These are phyloP conservation scores for Aspergillus sp. DNA, from an alignment of 2,329 filamentous ascomycete species.

Conservation along the genomic window DNA sequence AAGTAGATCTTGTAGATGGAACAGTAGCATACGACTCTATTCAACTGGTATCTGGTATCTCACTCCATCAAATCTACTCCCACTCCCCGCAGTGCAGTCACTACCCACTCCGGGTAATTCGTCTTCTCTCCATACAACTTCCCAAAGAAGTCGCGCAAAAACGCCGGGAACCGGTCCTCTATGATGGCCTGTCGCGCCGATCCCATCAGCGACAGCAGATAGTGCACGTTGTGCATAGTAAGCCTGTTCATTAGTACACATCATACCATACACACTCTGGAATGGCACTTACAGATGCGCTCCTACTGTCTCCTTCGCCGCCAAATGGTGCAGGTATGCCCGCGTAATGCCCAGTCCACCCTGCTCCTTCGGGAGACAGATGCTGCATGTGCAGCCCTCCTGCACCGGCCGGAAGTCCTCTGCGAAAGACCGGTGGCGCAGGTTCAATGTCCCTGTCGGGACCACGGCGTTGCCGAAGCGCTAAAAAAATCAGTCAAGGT, in stretches of 20 bases:
- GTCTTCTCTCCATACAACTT: conserved; percentile 67
- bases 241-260: conserved; percentile 54
- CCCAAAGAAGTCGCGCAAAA: conserved; percentile 76
- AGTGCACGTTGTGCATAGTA: conserved; percentile 95
- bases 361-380: conserved; percentile 67
- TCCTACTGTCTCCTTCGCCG: conserved; percentile 91
- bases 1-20: background rate
- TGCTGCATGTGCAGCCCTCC: conserved; percentile 75
- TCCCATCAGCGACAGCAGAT: conserved; percentile 82
- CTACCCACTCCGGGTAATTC: conserved; percentile 80
- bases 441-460: conserved; percentile 74
- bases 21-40: background rate
- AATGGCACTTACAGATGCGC: conserved; percentile 61
- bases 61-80: conserved; percentile 68
- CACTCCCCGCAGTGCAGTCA: conserved; percentile 75
- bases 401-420: conserved; percentile 83
- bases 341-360: conserved; percentile 79
- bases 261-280: too few species aligned
- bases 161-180: conserved; percentile 76
- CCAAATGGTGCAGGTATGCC: conserved; percentile 88
- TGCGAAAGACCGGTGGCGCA: conserved; percentile 74
- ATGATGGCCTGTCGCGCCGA: conserved; percentile 74
- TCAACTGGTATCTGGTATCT: background rate
- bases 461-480: conserved; percentile 95
- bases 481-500: conserved; percentile 29